Evolutionary conservation across 2,329 filamentous ascomycete species (phyloP), one percentile per base, ranked within the genome.

Genomic region (Aspergillus proliferans): DNA sequence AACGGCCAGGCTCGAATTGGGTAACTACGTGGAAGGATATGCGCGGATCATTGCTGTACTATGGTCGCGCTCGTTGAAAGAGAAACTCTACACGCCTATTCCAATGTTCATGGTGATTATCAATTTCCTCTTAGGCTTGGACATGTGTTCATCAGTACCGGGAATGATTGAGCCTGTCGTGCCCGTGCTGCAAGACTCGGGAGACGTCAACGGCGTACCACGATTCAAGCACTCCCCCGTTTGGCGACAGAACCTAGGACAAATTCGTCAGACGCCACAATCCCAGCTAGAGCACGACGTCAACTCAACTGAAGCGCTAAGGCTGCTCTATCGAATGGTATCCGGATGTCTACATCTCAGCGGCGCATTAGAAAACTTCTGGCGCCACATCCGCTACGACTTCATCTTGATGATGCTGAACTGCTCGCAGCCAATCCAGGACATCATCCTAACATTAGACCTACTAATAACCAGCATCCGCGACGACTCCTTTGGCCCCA

Each of bases 321-420:
- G 76, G 14, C 63, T 84, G 10, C 71, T 85, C 6, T 73, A 80
- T 45, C 64, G 74, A 7, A 65, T 83, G 22, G 75, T 75, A 44
- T 74, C 67, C 36, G 73, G 69, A 52, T 76, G 78, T 50, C 59
- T 75, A 6, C 68, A 71, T 22, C 49, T 66, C 4, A 69, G 74
- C 15, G 65, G 67, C 2, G 69, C 74, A 2, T 63, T 72, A 19
- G 61, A 67, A 15, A 66, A 60, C 10, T 78, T 85, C 56, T 85
- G 82, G 82, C 67, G 69, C 28, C 63, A 67, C n/a, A 76, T 84
- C 49, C 72, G 77, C 10, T 76, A 76, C 48, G 76, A 78, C 30
- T 82, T 82, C 57, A 71, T 79, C n/a, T 63, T 83, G 28, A 73
- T 83, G 61, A 77, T 83, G 63, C 67, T 85, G 4, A 77, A 79